Conservation (phyloP, 768 basidiomycete genomes). For the Naganishia friedmannii region DNA sequence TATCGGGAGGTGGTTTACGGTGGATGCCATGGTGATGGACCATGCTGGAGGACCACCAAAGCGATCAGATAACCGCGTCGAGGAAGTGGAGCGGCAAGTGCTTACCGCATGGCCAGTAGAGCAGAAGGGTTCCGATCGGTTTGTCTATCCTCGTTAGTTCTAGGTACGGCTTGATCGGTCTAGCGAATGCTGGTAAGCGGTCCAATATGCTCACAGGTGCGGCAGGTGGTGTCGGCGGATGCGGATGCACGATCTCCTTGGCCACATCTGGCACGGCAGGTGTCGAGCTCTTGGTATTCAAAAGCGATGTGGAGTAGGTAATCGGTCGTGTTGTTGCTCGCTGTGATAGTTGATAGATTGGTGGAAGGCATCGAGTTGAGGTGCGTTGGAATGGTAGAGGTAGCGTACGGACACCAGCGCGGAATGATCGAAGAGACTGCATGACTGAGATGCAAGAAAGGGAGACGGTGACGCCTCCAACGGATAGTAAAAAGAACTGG, state of each 20-base stretch:
- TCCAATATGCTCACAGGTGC: conserved; percentile 14
- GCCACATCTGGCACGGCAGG: not conserved
- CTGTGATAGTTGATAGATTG: not conserved
- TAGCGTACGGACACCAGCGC: not conserved
- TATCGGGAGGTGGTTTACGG: conserved; percentile 67
- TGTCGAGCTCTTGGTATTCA: not conserved
- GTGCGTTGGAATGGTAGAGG: not conserved
- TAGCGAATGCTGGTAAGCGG: conserved; percentile 6
- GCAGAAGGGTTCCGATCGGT: conserved; percentile 84
- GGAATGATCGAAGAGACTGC: not conserved
- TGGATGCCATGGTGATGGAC: conserved; percentile 96
- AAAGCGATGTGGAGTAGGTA: not conserved
- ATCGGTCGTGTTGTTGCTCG: not conserved
- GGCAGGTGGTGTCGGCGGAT: conserved; percentile 7
- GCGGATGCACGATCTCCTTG: not conserved
- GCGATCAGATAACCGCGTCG: not conserved
- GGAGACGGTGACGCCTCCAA: no score
- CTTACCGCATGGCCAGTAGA: conserved; percentile 89
- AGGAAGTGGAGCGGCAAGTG: not conserved
- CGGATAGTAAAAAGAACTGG: no score
- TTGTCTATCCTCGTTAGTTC: conserved; percentile 88
- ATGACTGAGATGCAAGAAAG: not conserved
- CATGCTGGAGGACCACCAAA: conserved; percentile 63
- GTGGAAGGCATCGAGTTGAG: not conserved
- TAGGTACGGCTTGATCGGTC: conserved; percentile 64